A percentile compares a stretch with the other conserved stretches of the same genome.
Evolutionary conservation across 1,284 basidiomycete species (phyloP).

Genomic region (Rhodotorula sp.): DNA sequence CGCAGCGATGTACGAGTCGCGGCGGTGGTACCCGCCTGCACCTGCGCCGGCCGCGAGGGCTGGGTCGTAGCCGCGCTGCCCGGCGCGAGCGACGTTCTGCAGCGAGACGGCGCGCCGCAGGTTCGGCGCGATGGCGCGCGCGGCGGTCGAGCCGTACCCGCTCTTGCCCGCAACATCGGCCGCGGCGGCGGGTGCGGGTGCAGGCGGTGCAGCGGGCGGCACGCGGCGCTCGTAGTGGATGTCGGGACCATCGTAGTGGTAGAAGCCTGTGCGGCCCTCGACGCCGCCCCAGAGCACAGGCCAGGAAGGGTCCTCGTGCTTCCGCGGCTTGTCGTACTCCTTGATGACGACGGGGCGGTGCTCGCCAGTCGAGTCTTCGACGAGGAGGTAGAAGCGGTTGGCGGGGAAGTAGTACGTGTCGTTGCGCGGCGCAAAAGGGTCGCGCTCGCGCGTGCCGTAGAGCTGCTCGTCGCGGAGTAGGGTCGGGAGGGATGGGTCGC

Average conservation of each 20-base stretch:
- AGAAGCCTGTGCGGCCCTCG: conserved; percentile 52
- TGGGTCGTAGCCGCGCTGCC: not conserved
- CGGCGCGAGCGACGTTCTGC: conserved; percentile 16
- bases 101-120: conserved; percentile 33
- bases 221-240: conserved; percentile 27
- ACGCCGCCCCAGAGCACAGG: conserved; percentile 54
- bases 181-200: not conserved
- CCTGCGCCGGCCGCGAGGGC: conserved; percentile 2
- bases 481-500: conserved; percentile 46
- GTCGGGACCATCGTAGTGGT: conserved; percentile 41
- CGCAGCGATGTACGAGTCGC: conserved; percentile 67
- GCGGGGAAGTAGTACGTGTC: conserved; percentile 88
- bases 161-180: not conserved
- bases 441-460: conserved; percentile 83
- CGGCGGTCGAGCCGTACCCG: conserved; percentile 2
- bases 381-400: conserved; percentile 75
- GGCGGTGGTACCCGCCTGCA: not conserved
- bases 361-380: conserved; percentile 85
- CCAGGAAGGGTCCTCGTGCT: conserved; percentile 55
- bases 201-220: not conserved
- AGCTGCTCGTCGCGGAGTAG: conserved; percentile 85
- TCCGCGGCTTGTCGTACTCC: conserved; percentile 54
- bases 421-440: conserved; percentile 79
- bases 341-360: conserved; percentile 59
- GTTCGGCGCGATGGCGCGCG: conserved; percentile 27